A percentile compares a stretch with the other conserved stretches of the same genome.
These are phyloP conservation scores for Neurospora crassa DNA, from an alignment of 2,329 filamentous ascomycete species.

Conservation along the genomic window DNA sequence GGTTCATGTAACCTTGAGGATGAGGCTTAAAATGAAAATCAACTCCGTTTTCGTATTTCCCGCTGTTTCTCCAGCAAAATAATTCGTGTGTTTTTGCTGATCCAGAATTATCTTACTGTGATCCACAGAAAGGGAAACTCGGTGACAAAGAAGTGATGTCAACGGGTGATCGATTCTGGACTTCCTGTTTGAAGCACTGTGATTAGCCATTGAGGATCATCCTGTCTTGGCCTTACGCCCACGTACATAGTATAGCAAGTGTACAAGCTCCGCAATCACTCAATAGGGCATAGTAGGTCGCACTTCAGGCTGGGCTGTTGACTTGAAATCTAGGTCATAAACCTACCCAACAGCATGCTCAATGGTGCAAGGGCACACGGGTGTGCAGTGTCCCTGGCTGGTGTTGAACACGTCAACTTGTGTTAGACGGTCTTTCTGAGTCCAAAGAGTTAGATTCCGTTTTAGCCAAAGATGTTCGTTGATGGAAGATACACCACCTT, in stretches of 20 bases:
- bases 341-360: background rate
- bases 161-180: background rate
- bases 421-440: background rate
- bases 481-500: background rate
- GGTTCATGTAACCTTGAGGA: background rate
- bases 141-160: background rate
- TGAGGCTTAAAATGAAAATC: background rate
- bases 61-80: background rate
- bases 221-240: background rate
- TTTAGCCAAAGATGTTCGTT: background rate
- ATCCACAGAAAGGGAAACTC: background rate
- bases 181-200: background rate
- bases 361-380: background rate
- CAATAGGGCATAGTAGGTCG: background rate
- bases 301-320: background rate
- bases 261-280: background rate
- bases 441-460: background rate
- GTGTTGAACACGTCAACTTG: background rate
- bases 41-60: background rate
- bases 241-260: background rate
- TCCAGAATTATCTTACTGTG: background rate
- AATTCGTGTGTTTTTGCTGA: background rate
- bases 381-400: background rate
- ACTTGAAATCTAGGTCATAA: background rate
- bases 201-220: background rate